Evolutionary conservation across 257 asterid genomes (phyloP), one percentile per base, ranked within the genome.

Genomic region (Solanum arcanum): DNA sequence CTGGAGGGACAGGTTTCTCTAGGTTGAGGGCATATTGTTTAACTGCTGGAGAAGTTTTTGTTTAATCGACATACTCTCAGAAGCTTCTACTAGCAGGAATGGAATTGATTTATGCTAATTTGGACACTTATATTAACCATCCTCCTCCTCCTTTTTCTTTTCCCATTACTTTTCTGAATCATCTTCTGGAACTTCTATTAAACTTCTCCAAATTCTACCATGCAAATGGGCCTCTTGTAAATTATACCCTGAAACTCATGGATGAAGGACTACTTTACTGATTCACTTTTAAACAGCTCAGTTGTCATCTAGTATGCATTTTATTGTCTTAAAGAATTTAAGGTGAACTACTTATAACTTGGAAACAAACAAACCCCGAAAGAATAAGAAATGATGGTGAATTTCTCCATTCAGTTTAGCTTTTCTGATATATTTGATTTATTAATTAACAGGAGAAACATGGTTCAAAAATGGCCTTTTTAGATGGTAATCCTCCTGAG

Each of bases 401-500:
- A 46, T 33, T 11, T 78, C 4, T 18, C 44, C 44, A 80, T 44
- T 29, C 85, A 29, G 69, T 47, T 80, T 80, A 68, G 46, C 85
- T 84, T 46, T 31, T 83, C 86, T 75, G 52, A 86, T 25, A 60
- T 60, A 39, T 52, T 46, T 83, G 23, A 37, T 72, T 70, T 72
- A 33, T 87, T 37, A 25, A 87, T 89, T 73, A 72, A 88, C 95
- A 97, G 99, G 99, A 97, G 93, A 97, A 96, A 90, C 92, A 97
- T 82, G 99, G 99, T 31, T 97, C 99, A 18, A 97, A 97, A 91
- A 97, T 97, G 99, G 99, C 99, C 4, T 97, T 97, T 90, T 92
- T 97, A 93, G 99, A 97, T 88, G 99, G 99, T 20, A 97, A 91
- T 88, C 99, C 99, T 39, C 99, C 99, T 1, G 99, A 97, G 87